These are phyloP conservation scores for Globisporangium apiculatum DNA, from an alignment of 352 stramenopile genomes.

Conservation along the genomic window DNA sequence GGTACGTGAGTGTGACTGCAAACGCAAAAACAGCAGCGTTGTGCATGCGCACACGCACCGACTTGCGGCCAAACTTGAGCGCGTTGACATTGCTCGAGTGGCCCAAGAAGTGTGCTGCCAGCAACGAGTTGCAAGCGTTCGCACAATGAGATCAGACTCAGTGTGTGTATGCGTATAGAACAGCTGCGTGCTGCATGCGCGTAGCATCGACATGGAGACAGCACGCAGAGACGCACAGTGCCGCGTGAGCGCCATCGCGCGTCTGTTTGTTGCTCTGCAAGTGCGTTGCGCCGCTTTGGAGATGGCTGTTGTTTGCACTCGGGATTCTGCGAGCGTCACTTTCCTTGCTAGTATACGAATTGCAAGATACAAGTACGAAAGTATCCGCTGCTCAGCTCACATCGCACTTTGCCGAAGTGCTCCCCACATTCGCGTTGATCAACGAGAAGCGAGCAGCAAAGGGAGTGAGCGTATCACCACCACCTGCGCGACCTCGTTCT, in stretches of 20 bases:
- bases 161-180: no score
- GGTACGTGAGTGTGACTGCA: background rate
- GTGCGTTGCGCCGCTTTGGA: conserved; percentile 11
- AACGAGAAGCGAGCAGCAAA: background rate
- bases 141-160: no score
- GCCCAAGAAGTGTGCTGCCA: conserved; percentile 64
- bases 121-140: no score
- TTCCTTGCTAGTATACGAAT: background rate
- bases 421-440: background rate
- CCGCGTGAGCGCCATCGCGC: conserved; percentile 35
- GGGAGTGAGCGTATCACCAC: background rate
- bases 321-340: background rate
- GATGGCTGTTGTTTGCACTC: background rate
- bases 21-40: background rate
- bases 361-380: background rate
- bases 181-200: no score
- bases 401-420: background rate
- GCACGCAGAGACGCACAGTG: conserved; percentile 33
- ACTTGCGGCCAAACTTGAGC: conserved; percentile 75
- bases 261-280: conserved; percentile 4
- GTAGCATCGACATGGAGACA: no score
- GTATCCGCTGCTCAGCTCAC: background rate
- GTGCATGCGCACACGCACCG: conserved; percentile 24
- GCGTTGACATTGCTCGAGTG: conserved; percentile 82
- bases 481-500: background rate